phyloP scores from a whole-genome alignment of 805 yeast genomes.

The Cyberlindnera petersonii region DNA sequence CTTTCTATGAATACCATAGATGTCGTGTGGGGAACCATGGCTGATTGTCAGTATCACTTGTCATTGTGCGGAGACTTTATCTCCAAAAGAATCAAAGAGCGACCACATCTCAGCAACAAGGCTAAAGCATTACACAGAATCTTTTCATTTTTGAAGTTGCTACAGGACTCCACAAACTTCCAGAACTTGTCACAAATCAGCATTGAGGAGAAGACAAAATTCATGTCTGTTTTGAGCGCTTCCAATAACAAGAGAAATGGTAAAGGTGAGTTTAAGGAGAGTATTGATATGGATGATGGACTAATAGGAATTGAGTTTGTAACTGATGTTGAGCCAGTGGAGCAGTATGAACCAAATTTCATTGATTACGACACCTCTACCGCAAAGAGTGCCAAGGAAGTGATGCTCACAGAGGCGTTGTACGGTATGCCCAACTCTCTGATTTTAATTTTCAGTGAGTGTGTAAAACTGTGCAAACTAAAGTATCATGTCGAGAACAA shows the following conservation, averaged over 20 bases:
- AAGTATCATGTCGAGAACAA: constrained; percentile 42
- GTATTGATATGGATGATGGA: constrained; percentile 40
- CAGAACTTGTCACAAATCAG: constrained; percentile 17
- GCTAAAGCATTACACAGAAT: constrained; percentile 76
- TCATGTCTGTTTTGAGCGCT: constrained; percentile 8
- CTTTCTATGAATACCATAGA: constrained; percentile 85
- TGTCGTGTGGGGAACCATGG: constrained; percentile 88
- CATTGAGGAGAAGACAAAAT: constrained; percentile 15
- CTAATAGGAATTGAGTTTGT: constrained; percentile 41
- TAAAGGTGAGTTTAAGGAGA: constrained; percentile 35
- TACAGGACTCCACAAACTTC: constrained; percentile 60
- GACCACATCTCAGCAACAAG: constrained; percentile 66
- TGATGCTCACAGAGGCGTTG: constrained; percentile 71
- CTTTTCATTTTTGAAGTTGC: constrained; percentile 65
- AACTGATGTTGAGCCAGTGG: constrained; percentile 9
- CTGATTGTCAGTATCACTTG: constrained; percentile 73
- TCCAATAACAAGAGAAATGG: constrained; percentile 23
- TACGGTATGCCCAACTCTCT: constrained; percentile 84
- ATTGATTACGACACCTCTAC: constrained; percentile 31
- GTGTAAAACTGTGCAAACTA: constrained; percentile 61
- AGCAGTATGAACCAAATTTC: constrained; percentile 34
- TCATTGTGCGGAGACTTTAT: constrained; percentile 75
- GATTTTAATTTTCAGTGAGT: constrained; percentile 66
- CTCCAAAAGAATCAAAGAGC: constrained; percentile 58
- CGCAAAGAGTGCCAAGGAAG: constrained; percentile 40